Conservation (phyloP, 1,284 basidiomycete species). For the Takashimella tepidaria region DNA sequence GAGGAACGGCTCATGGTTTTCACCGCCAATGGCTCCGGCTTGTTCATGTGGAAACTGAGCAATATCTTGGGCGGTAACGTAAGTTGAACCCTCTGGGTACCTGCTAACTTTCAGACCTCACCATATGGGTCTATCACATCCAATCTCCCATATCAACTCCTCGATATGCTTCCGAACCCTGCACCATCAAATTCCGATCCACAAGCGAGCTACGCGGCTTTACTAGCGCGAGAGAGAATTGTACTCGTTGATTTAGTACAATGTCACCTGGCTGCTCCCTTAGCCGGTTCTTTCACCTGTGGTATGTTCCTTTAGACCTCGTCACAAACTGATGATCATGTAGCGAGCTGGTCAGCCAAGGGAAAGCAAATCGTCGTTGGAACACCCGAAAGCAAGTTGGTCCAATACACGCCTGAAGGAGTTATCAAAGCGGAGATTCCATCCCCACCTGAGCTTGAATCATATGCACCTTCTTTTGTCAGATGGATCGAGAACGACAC, state of each 20-base stretch:
- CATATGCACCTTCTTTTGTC: conserved; percentile 38
- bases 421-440: conserved; percentile 49
- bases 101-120: conserved; percentile 20
- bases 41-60: conserved; percentile 30
- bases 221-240: conserved; percentile 39
- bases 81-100: conserved; percentile 7
- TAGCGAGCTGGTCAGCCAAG: conserved; percentile 53
- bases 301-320: conserved; percentile 20
- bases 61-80: conserved; percentile 38
- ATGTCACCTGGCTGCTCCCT: conserved; percentile 18
- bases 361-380: conserved; percentile 56
- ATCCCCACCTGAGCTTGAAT: conserved; percentile 40
- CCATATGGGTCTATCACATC: conserved; percentile 35
- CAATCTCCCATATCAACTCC: conserved; percentile 33
- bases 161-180: conserved; percentile 50
- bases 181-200: conserved; percentile 27
- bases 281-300: conserved; percentile 36
- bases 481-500: conserved; percentile 56
- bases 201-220: conserved; percentile 41
- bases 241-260: conserved; percentile 39
- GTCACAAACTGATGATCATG: conserved; percentile 20
- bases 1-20: conserved; percentile 40
- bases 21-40: conserved; percentile 23
- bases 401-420: conserved; percentile 53
- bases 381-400: conserved; percentile 45